phyloP scores from a whole-genome alignment of 2,329 filamentous ascomycete genomes.

The Phyllosticta citrichinensis region DNA sequence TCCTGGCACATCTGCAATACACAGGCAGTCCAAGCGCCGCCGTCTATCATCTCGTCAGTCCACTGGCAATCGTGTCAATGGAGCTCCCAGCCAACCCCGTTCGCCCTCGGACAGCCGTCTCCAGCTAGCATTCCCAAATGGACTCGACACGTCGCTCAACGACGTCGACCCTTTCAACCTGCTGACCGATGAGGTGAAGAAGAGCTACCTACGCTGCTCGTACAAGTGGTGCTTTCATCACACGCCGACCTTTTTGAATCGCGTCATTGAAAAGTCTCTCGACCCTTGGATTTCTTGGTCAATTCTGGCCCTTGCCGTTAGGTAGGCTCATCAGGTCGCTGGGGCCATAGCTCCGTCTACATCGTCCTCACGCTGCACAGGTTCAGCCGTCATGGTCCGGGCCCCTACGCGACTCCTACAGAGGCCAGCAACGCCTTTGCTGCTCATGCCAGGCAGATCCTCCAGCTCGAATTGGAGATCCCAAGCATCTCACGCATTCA shows the following conservation, averaged over 20 bases:
- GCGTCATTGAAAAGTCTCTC: conserved; percentile 28
- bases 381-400: conserved; percentile 28
- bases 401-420: conserved; percentile 26
- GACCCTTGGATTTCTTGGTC: conserved; percentile 32
- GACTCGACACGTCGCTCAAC: conserved; percentile 16
- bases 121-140: background rate
- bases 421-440: conserved; percentile 33
- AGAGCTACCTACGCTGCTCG: conserved; percentile 29
- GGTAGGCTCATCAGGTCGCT: conserved; percentile 17
- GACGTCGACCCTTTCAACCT: conserved; percentile 28
- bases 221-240: conserved; percentile 36
- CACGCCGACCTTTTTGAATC: conserved; percentile 28
- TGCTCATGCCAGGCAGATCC: conserved; percentile 29
- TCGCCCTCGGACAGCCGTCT: background rate
- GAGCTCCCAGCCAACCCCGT: conserved; percentile 17
- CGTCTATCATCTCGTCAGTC: conserved; percentile 17
- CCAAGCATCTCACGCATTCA: conserved; percentile 30
- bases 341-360: background rate
- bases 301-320: conserved; percentile 31
- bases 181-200: conserved; percentile 33
- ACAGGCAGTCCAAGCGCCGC: conserved; percentile 28
- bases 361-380: conserved; percentile 15
- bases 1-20: conserved; percentile 28
- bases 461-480: conserved; percentile 31
- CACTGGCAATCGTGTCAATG: background rate